A percentile compares a stretch with the other conserved stretches of the same genome.
phyloP scores from a whole-genome alignment of 73 alveolate genomes.

The Tetrahymena thermophila region DNA sequence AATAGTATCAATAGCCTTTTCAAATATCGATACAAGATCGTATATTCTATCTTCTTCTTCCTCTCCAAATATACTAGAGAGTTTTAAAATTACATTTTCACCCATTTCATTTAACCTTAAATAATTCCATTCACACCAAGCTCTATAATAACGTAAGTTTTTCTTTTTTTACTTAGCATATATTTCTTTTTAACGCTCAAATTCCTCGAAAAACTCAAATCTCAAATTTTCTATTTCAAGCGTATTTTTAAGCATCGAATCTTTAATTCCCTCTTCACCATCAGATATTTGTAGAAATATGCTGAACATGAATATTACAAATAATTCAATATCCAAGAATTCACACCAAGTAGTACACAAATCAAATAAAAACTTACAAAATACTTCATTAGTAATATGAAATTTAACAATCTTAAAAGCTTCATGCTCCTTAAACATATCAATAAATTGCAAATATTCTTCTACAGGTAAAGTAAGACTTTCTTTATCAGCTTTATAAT shows the following conservation, averaged over 20 bases:
- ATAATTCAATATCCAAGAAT: slow-evolving; percentile 21
- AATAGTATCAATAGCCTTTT: slow-evolving; percentile 7
- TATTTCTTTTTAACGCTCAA: neutral
- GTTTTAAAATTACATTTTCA: slow-evolving; percentile 12
- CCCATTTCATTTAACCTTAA: slow-evolving; percentile 42
- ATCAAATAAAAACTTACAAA: slow-evolving; percentile 37
- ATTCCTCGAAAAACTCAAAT: slow-evolving; percentile 15
- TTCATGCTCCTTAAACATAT: slow-evolving; percentile 20
- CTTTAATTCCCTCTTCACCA: slow-evolving; percentile 7
- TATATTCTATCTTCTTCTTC: slow-evolving; percentile 20
- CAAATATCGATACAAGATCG: neutral
- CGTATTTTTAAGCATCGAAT: neutral
- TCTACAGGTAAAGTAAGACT: neutral
- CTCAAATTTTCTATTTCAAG: slow-evolving; percentile 9
- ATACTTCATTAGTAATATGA: slow-evolving; percentile 23
- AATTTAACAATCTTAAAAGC: slow-evolving; percentile 22
- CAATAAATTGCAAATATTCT: slow-evolving; percentile 12
- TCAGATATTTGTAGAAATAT: slow-evolving; percentile 4
- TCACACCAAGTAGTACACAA: slow-evolving; percentile 37
- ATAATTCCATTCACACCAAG: slow-evolving; percentile 50
- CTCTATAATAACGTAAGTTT: slow-evolving; percentile 25
- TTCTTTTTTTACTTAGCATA: slow-evolving; percentile 18
- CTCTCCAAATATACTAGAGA: slow-evolving; percentile 1
- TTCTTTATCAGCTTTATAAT: slow-evolving; percentile 7
- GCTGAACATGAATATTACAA: neutral